Evolutionary conservation across 1,284 basidiomycete species (phyloP).

Genomic region (Mrakiaceae sp.): DNA sequence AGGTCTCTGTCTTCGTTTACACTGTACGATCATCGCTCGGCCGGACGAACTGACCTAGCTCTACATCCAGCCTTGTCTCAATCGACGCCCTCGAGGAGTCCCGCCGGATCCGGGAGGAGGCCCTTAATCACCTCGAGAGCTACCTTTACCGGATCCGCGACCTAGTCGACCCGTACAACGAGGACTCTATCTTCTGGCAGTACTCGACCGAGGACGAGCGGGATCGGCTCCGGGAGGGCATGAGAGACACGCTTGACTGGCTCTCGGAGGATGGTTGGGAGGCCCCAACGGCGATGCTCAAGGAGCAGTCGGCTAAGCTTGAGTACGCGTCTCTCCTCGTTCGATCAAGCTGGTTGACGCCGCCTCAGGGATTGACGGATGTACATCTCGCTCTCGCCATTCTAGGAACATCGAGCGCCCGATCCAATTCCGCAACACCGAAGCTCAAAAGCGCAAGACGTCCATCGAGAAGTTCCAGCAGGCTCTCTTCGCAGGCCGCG

Average conservation of each 20-base stretch:
- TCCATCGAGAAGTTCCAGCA: conserved; percentile 52
- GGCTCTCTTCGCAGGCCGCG: conserved; percentile 45
- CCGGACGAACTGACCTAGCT: neutral
- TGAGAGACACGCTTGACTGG: conserved; percentile 68
- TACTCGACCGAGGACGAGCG: conserved; percentile 67
- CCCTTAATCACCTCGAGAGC: conserved; percentile 79
- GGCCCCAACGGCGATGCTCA: conserved; percentile 61
- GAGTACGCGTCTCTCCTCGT: conserved; percentile 49
- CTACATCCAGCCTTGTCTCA: conserved; percentile 51
- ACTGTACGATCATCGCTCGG: neutral
- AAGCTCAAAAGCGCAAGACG: conserved; percentile 62
- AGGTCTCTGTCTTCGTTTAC: conserved; percentile 16
- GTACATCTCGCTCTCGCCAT: neutral
- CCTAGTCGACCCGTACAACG: conserved; percentile 51
- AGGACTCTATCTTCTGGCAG: conserved; percentile 58
- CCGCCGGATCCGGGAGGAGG: conserved; percentile 74
- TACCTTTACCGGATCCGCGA: conserved; percentile 86
- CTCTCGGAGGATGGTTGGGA: conserved; percentile 73
- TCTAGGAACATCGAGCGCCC: conserved; percentile 64
- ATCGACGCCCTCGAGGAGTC: conserved; percentile 66
- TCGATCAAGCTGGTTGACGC: neutral
- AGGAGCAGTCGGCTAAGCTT: conserved; percentile 59
- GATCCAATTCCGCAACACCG: conserved; percentile 71
- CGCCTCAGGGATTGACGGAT: neutral
- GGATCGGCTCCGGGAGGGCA: conserved; percentile 48